Conservation (phyloP, 2,329 filamentous ascomycete genomes). For the Talaromyces islandicus region DNA sequence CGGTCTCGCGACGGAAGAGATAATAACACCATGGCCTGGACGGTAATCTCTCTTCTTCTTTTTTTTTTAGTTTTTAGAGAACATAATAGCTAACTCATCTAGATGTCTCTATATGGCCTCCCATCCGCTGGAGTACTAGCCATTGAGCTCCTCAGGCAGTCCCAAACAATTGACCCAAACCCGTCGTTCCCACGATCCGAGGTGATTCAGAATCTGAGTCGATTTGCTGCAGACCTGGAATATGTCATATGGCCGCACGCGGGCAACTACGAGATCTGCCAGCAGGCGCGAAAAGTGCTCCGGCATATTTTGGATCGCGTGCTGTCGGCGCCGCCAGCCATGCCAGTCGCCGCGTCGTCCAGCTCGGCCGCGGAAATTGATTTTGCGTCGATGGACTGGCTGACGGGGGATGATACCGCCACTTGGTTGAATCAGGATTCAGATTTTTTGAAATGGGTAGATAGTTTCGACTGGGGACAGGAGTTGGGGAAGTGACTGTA, state of each 20-base stretch:
- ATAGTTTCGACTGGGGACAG: slow-evolving; percentile 9
- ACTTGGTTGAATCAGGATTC: slow-evolving; percentile 9
- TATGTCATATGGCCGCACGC: slow-evolving; percentile 16
- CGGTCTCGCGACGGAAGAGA: slow-evolving; percentile 11
- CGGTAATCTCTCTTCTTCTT: slow-evolving; percentile 5
- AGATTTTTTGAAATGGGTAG: slow-evolving; percentile 8
- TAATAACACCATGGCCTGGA: slow-evolving; percentile 13
- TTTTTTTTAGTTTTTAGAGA: not conserved
- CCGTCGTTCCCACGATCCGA: slow-evolving; percentile 18
- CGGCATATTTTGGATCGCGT: slow-evolving; percentile 17
- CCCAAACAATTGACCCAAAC: slow-evolving; percentile 8
- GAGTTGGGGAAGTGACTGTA: not conserved
- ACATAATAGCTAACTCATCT: not conserved
- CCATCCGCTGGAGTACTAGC: slow-evolving; percentile 23
- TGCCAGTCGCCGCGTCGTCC: not conserved
- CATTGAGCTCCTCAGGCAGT: slow-evolving; percentile 20
- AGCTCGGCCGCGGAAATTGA: not conserved
- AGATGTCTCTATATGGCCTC: slow-evolving; percentile 17
- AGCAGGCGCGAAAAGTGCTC: slow-evolving; percentile 18
- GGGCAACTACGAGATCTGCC: slow-evolving; percentile 19
- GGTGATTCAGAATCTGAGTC: slow-evolving; percentile 22
- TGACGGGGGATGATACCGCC: slow-evolving; percentile 3
- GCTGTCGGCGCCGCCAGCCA: slow-evolving; percentile 6
- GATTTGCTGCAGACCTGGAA: slow-evolving; percentile 20
- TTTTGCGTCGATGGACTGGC: slow-evolving; percentile 7